phyloP scores from a whole-genome alignment of 495 filamentous ascomycete genomes.

The Neurospora sp. region DNA sequence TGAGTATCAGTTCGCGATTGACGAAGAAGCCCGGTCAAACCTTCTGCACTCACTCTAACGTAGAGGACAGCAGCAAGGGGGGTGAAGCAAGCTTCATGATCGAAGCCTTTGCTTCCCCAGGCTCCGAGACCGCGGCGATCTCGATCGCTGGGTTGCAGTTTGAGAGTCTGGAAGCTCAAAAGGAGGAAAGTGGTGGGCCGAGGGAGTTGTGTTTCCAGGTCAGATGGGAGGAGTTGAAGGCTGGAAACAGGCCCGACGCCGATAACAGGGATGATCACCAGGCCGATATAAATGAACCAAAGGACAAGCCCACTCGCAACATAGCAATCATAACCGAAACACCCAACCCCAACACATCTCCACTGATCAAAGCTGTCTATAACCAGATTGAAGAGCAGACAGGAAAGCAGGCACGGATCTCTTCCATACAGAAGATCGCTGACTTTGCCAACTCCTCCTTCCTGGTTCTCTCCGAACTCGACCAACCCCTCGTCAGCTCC shows the following conservation, averaged over 20 bases:
- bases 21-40: conserved; percentile 15
- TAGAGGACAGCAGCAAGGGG: conserved; percentile 11
- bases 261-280: neutral
- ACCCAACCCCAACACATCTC: conserved; percentile 22
- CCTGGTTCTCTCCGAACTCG: conserved; percentile 22
- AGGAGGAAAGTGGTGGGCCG: conserved; percentile 1
- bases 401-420: conserved; percentile 10
- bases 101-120: conserved; percentile 19
- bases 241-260: neutral
- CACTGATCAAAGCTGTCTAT: conserved; percentile 25
- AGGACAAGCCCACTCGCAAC: conserved; percentile 7
- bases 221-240: conserved; percentile 27
- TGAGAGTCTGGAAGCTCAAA: conserved; percentile 6
- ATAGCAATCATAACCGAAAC: conserved; percentile 30
- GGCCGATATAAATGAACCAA: conserved; percentile 1
- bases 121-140: conserved; percentile 16
- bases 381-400: conserved; percentile 23
- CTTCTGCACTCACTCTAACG: conserved; percentile 20
- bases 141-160: conserved; percentile 24
- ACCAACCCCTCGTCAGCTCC: conserved; percentile 18
- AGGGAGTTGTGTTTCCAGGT: conserved; percentile 32
- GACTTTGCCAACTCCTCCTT: conserved; percentile 19
- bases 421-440: conserved; percentile 15
- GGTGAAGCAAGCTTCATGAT: conserved; percentile 12
- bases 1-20: conserved; percentile 19